These are phyloP conservation scores for Microsporum audouinii DNA, from an alignment of 2,329 filamentous ascomycete species.

Conservation along the genomic window DNA sequence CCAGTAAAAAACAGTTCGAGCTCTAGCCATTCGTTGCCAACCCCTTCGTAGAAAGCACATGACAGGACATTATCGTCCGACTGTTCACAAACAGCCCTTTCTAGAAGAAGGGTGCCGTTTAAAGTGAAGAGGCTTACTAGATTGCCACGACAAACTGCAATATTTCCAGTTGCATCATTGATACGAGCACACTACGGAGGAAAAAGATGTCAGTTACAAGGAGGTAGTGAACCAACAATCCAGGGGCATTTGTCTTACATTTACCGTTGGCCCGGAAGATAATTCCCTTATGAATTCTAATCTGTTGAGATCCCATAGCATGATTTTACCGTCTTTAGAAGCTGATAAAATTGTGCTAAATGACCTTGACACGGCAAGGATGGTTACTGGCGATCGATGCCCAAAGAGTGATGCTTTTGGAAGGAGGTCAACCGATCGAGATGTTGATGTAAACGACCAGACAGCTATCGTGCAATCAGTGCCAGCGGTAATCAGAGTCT, in stretches of 20 bases:
- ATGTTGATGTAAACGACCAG: slow-evolving; percentile 56
- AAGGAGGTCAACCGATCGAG: slow-evolving; percentile 65
- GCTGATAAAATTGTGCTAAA: slow-evolving; percentile 82
- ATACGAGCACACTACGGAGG: slow-evolving; percentile 58
- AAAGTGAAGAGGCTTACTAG: slow-evolving; percentile 71
- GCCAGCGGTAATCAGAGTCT: slow-evolving; percentile 81
- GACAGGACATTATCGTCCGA: slow-evolving; percentile 66
- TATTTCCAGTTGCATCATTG: slow-evolving; percentile 83
- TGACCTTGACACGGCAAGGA: slow-evolving; percentile 72
- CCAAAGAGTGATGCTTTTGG: slow-evolving; percentile 76
- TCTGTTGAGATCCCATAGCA: slow-evolving; percentile 90
- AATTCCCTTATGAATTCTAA: slow-evolving; percentile 73
- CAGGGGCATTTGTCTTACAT: slow-evolving; percentile 24
- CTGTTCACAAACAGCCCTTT: slow-evolving; percentile 64
- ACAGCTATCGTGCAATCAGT: slow-evolving; percentile 85
- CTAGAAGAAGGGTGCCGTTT: slow-evolving; percentile 71
- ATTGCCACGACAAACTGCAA: slow-evolving; percentile 68
- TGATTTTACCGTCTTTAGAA: slow-evolving; percentile 66
- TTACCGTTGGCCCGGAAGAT: slow-evolving; percentile 43
- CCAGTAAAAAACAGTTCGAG: slow-evolving; percentile 80
- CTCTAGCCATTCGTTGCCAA: slow-evolving; percentile 83
- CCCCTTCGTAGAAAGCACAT: slow-evolving; percentile 87
- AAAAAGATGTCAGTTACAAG: slow-evolving; percentile 20
- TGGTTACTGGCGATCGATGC: slow-evolving; percentile 71
- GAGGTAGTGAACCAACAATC: background rate